These are phyloP conservation scores for Metschnikowia santaceciliae DNA, from an alignment of 805 yeast genomes.

Conservation along the genomic window DNA sequence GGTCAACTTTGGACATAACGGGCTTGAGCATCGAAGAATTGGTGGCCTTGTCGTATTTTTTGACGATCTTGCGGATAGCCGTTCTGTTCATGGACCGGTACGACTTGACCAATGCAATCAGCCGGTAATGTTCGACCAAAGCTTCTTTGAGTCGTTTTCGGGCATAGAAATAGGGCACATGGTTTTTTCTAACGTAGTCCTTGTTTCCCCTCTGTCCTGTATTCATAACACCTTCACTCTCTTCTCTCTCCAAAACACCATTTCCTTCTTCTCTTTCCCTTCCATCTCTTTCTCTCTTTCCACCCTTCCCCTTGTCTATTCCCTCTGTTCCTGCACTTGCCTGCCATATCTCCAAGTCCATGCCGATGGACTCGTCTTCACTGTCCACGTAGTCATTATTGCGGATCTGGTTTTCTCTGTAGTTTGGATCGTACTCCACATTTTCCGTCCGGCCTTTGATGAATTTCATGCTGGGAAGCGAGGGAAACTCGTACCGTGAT, in stretches of 20 bases:
- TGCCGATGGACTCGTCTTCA: neutral
- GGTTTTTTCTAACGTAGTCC: constrained; percentile 44
- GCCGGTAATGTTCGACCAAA: constrained; percentile 65
- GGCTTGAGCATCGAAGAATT: constrained; percentile 37
- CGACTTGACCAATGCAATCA: constrained; percentile 64
- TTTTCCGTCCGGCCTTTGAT: constrained; percentile 14
- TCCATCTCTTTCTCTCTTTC: neutral
- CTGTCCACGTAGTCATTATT: constrained; percentile 24
- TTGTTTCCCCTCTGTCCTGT: constrained; percentile 14
- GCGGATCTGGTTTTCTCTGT: constrained; percentile 35
- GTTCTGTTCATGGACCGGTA: constrained; percentile 77
- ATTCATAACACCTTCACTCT: neutral
- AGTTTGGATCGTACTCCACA: constrained; percentile 26
- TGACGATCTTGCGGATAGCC: constrained; percentile 83
- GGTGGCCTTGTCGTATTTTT: constrained; percentile 82
- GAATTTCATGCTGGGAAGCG: constrained; percentile 37
- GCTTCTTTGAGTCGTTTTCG: constrained; percentile 66
- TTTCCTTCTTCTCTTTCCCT: neutral
- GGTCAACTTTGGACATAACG: constrained; percentile 58
- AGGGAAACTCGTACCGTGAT: constrained; percentile 36
- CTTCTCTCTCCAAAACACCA: neutral
- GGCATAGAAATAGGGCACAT: constrained; percentile 61
- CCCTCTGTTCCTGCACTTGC: neutral
- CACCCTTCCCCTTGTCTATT: neutral
- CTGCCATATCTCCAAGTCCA: neutral